Evolutionary conservation across 345 rosid genomes (phyloP).

Genomic region (Rhodamnia rubescens): DNA sequence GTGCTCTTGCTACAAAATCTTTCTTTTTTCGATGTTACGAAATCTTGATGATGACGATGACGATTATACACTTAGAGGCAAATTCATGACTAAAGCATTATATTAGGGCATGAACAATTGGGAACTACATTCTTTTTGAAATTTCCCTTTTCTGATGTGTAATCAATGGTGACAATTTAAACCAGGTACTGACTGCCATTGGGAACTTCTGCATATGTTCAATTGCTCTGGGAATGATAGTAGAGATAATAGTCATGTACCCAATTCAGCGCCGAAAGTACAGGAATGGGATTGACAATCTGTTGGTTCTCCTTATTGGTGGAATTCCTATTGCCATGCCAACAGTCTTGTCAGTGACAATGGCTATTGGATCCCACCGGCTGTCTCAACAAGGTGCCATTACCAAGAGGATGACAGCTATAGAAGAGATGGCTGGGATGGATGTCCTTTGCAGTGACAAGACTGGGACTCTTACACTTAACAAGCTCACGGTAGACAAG

Average conservation of each 20-base stretch:
- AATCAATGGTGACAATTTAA: conserved; percentile 1
- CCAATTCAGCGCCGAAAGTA: conserved; percentile 64
- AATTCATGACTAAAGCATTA: neutral
- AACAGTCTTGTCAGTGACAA: conserved; percentile 74
- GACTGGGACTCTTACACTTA: conserved; percentile 83
- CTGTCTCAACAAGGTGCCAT: conserved; percentile 81
- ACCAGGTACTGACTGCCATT: conserved; percentile 66
- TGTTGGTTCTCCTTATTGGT: conserved; percentile 72
- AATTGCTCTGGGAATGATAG: conserved; percentile 48
- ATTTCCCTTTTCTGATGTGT: neutral
- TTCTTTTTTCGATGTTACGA: neutral
- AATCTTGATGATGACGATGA: neutral
- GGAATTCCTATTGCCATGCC: conserved; percentile 97
- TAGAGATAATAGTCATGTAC: conserved; percentile 68
- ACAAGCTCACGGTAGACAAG: conserved; percentile 79
- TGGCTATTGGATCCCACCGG: conserved; percentile 84
- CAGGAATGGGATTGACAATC: conserved; percentile 69
- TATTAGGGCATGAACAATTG: neutral
- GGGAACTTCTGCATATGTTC: conserved; percentile 87
- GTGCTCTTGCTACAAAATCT: neutral
- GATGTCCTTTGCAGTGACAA: conserved; percentile 83
- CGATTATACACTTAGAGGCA: neutral
- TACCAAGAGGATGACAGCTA: conserved; percentile 86
- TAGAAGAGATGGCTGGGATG: conserved; percentile 93
- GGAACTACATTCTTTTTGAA: neutral